Conservation (phyloP, 129 eudicot genomes). For the Saposhnikovia divaricata region DNA sequence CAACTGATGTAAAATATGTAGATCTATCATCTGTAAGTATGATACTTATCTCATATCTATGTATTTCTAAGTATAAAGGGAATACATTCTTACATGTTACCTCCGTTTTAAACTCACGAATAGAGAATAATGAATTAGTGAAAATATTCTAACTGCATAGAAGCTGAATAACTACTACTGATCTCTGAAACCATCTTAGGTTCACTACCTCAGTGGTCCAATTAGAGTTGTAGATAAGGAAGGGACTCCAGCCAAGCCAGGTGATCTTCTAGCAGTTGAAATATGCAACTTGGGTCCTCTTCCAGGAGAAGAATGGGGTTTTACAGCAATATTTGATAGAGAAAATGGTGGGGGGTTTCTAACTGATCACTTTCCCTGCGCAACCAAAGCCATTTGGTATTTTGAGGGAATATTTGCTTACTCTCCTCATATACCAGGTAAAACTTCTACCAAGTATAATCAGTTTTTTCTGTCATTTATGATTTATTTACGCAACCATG, state of each 20-base stretch:
- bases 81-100: neutral
- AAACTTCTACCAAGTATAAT: neutral
- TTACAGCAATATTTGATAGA: conserved; percentile 88
- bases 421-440: conserved; percentile 97
- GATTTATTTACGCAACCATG: neutral
- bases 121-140: neutral
- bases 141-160: neutral
- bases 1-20: conserved; percentile 63
- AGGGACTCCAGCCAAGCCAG: conserved; percentile 73
- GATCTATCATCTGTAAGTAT: conserved; percentile 87
- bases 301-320: conserved; percentile 99
- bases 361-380: conserved; percentile 93
- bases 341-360: conserved; percentile 98
- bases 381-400: conserved; percentile 97
- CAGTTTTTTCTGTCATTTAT: neutral
- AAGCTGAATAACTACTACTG: neutral
- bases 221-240: conserved; percentile 66
- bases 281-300: conserved; percentile 96
- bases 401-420: conserved; percentile 95
- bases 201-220: conserved; percentile 95
- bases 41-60: neutral
- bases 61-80: neutral
- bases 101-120: neutral
- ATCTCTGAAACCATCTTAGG: conserved; percentile 36
- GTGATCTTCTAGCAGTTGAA: conserved; percentile 88